Conservation (phyloP, 208 protist genomes). For the Crithidia bombi region DNA sequence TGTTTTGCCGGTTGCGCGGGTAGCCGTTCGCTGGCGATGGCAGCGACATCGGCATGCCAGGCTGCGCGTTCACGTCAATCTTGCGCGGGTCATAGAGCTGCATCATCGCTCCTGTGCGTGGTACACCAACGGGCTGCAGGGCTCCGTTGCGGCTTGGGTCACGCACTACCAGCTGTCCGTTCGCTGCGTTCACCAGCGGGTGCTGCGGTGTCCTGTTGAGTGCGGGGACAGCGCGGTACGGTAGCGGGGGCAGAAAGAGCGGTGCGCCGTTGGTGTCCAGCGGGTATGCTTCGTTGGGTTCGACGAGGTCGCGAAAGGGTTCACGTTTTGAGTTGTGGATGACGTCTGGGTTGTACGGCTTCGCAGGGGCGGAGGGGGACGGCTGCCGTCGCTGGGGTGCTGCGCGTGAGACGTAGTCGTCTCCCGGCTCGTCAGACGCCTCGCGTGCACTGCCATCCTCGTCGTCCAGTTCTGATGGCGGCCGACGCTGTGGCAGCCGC, state of each 20-base stretch:
- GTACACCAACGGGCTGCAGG: neutral
- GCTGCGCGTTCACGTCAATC: conserved; percentile 8
- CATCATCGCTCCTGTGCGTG: neutral
- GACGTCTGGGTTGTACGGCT: neutral
- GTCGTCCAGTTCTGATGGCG: neutral
- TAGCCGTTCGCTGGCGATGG: conserved; percentile 5
- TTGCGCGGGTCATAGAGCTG: conserved; percentile 10
- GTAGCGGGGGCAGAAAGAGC: conserved; percentile 22
- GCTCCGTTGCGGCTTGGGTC: neutral
- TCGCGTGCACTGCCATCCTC: neutral
- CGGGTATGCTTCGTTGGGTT: conserved; percentile 8
- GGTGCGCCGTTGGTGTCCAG: conserved; percentile 16
- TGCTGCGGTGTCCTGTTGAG: neutral
- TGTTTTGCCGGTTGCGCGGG: conserved; percentile 7
- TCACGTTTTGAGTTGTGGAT: conserved; percentile 20
- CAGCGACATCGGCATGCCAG: conserved; percentile 17
- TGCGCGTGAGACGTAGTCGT: neutral
- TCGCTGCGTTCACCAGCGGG: neutral
- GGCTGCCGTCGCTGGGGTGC: neutral
- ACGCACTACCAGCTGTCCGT: conserved; percentile 8
- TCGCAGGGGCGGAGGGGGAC: neutral
- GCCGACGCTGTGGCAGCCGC: neutral
- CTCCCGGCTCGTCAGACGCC: neutral
- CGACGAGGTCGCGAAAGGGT: conserved; percentile 17
- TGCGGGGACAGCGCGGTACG: conserved; percentile 4